phyloP scores from a whole-genome alignment of 306 rosid genomes.

The Quercus alba region DNA sequence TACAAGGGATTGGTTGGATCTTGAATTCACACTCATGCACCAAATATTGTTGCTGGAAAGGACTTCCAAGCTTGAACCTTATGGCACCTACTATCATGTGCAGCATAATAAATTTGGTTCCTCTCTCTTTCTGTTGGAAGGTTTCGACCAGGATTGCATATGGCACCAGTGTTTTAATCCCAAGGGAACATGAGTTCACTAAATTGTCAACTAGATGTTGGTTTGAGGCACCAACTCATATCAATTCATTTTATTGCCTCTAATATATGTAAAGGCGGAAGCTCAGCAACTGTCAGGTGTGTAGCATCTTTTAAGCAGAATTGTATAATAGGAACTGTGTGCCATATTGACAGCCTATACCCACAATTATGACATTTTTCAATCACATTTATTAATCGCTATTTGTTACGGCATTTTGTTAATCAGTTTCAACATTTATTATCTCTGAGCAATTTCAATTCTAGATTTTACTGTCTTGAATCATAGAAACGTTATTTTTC shows the following conservation, averaged over 20 bases:
- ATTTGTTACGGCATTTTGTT: no score
- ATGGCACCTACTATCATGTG: not conserved
- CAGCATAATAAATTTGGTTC: not conserved
- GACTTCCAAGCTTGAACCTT: not conserved
- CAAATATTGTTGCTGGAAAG: constrained; percentile 4
- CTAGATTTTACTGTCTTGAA: no score
- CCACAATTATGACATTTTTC: no score
- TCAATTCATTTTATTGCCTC: not conserved
- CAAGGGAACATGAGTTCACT: not conserved
- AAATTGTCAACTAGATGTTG: not conserved
- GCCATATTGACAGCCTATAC: no score
- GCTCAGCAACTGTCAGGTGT: no score
- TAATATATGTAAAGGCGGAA: no score
- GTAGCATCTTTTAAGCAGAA: no score
- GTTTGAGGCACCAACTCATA: not conserved
- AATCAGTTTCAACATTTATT: no score
- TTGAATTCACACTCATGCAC: constrained; percentile 17
- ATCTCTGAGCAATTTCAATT: no score
- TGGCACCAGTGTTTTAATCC: not conserved
- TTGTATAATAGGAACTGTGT: no score
- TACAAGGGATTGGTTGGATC: constrained; percentile 65
- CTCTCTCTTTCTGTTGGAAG: not conserved
- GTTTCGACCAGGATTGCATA: not conserved
- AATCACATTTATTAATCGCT: no score
- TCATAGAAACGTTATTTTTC: no score